Evolutionary conservation across 2,329 filamentous ascomycete genomes (phyloP).

Genomic region (Botrytis deweyae): DNA sequence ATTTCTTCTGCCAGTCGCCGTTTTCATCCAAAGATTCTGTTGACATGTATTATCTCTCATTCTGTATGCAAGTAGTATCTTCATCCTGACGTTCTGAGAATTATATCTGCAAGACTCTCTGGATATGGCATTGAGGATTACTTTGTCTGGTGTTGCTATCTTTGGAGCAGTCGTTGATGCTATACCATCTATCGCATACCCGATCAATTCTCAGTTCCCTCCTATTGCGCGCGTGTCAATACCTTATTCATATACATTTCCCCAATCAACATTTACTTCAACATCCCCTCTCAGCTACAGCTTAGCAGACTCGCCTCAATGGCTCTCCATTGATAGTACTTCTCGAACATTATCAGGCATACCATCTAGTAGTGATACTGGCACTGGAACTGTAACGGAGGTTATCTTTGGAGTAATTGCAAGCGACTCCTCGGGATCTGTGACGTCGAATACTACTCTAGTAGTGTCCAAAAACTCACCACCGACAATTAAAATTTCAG

Average conservation of each 20-base stretch:
- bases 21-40: slow-evolving; percentile 21
- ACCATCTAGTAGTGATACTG: slow-evolving; percentile 54
- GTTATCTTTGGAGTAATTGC: slow-evolving; percentile 63
- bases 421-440: slow-evolving; percentile 62
- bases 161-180: slow-evolving; percentile 35
- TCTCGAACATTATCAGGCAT: slow-evolving; percentile 69
- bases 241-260: slow-evolving; percentile 70
- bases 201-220: slow-evolving; percentile 81
- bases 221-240: slow-evolving; percentile 69
- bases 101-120: slow-evolving; percentile 20
- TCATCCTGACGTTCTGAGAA: slow-evolving; percentile 16
- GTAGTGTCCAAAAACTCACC: slow-evolving; percentile 61
- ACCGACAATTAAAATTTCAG: slow-evolving; percentile 55
- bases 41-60: slow-evolving; percentile 19
- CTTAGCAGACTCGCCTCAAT: slow-evolving; percentile 63
- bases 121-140: slow-evolving; percentile 31
- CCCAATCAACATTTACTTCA: slow-evolving; percentile 70
- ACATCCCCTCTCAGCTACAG: slow-evolving; percentile 61
- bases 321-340: slow-evolving; percentile 69
- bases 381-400: slow-evolving; percentile 53
- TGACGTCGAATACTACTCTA: slow-evolving; percentile 65
- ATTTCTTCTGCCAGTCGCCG: slow-evolving; percentile 19
- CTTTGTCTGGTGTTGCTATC: slow-evolving; percentile 26
- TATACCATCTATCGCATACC: slow-evolving; percentile 55
- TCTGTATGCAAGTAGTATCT: slow-evolving; percentile 23